Base-by-base conservation (phyloP, 2,329 filamentous ascomycete species). In the Triangularia verruculosa region DNA sequence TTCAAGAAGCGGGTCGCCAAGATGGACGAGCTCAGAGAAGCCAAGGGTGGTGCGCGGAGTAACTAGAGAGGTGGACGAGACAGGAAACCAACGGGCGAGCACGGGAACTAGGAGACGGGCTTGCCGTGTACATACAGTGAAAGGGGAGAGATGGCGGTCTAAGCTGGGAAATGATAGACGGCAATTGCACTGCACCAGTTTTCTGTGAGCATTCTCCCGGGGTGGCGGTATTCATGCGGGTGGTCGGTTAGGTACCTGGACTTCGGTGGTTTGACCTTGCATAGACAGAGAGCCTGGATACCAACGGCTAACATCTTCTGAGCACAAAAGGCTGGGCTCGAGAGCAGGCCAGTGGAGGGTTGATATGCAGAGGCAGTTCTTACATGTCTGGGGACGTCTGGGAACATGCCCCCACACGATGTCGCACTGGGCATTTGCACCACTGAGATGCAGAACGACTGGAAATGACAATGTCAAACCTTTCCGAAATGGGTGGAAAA, bases 1-100 rank as follows among this genome's bases (percentile, higher is more conserved):
- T 99, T 99, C 85, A 97, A 97, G 88, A 92, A 94, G 85, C 89
- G 95, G 64, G 95, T 99, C 69, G 92, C 90, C 75, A 98, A 97
- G 88, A 99, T 99, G 95, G 88, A 98, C 73, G 93, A 99, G 83
- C 80, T 99, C 75, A 86, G 93, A 75, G 93, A 87, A 70, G 88
- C 91, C 65, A 96, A 96, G 86, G 87, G 81, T 64, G 93, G 92
- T 66, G 88, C 85, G 73, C 87, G 94, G 78, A 96, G 91, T 84
- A 97, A 97, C 80, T 97, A 59, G 39, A 28, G 13, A 2, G 57
- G 17, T 25, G 43, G 22, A 51, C 24, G 22, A 15, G 56, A 17
- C 34, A 3, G 34, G 34, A 43, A 43, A 43, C 34, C 3, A 43
- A 43, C 34, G n/a, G 34, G 34, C 34, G 34, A 43, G 34, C 34